Evolutionary conservation across 345 rosid genomes (phyloP), one percentile per base, ranked within the genome.

Genomic region (Boechera divaricarpa): DNA sequence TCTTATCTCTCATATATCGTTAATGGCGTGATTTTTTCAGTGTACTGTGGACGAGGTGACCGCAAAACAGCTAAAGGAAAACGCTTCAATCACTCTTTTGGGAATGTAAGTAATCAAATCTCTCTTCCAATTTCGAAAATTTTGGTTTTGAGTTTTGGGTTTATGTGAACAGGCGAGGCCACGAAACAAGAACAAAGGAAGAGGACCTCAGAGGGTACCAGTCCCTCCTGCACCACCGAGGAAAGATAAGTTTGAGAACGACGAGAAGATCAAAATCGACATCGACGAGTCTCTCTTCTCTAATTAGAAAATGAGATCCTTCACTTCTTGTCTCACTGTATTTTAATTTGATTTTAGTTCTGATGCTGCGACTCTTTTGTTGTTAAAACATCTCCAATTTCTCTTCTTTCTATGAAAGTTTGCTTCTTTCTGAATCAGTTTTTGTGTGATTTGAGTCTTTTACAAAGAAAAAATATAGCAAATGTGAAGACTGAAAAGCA

Each of bases 41-140:
- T 94, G 63, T 83, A 83, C 61, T 90, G 97, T 63, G 97, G 98
- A 6, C 73, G 98, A 77, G 98, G 97, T 45, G 97, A 94, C 80
- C 87, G 73, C 82, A 92, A 89, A 81, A 92, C 98, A 10, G 90
- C 80, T 10, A 94, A 78, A 74, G 98, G 98, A 51, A 94, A 94
- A 86, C 93, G 98, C 15, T 94, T 94, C 80, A 86, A 82, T 55
- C 97, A 92, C 84, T 94, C 97, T 5, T 94, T 87, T 41, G 98
- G 98, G 51, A 94, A 94, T 77, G 98, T 94, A 69, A 86, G 87
- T 82, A 5, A 2, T n/a, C 6, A 18, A 49, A 3, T 48, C 5
- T 57, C 56, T 52, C 48, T 42, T 47, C 21, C 5, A 38, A 10
- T 57, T 64, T 70, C 16, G 21, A 63, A 21, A 2, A 21, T 54